Conservation (phyloP, 2,329 filamentous ascomycete species). For the Colletotrichum destructivum region DNA sequence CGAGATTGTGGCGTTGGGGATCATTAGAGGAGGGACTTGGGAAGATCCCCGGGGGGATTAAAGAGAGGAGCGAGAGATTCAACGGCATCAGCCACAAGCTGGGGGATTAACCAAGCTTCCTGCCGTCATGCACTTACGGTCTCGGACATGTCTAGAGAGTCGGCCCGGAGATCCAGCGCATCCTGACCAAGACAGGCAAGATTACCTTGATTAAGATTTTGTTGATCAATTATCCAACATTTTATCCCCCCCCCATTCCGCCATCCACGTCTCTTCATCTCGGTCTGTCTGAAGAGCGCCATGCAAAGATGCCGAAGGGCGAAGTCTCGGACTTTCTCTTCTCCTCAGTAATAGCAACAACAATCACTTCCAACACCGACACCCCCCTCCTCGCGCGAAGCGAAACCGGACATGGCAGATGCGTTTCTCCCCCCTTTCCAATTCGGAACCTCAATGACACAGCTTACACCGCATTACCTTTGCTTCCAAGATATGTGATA, state of each 20-base stretch:
- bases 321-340: not conserved
- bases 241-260: not conserved
- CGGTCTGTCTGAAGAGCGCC: not conserved
- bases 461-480: not conserved
- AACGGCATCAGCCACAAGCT: slow-evolving; percentile 14
- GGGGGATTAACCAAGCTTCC: not conserved
- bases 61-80: not conserved
- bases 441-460: slow-evolving; percentile 1
- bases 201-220: not conserved
- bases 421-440: too few relatives aligned
- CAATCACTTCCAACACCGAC: too few relatives aligned
- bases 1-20: slow-evolving; percentile 29
- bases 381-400: not conserved
- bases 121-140: not conserved
- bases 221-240: too few relatives aligned
- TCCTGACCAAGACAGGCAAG: not conserved
- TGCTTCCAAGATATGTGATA: slow-evolving; percentile 1
- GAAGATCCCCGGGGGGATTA: not conserved
- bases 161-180: not conserved
- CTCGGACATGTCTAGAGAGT: not conserved
- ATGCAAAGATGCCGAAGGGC: not conserved
- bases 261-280: not conserved
- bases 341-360: too few relatives aligned
- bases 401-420: slow-evolving; percentile 6
- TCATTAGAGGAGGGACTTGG: not conserved